A percentile compares a stretch with the other conserved stretches of the same genome.
phyloP scores from a whole-genome alignment of 1,139 yeast genomes.

The Dujonia santamariae region DNA sequence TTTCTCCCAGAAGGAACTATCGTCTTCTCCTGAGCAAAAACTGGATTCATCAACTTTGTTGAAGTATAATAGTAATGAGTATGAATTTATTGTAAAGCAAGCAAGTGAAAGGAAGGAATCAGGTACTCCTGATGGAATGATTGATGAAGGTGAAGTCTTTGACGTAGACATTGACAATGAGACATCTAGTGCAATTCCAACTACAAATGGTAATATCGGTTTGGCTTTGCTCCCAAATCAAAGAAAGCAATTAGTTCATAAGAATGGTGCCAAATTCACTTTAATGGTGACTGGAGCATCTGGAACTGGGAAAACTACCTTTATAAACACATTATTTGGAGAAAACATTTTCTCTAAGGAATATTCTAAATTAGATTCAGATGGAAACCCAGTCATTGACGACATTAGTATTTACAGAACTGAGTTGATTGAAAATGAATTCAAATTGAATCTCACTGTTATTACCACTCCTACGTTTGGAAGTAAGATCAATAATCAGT shows the following conservation, averaged over 20 bases:
- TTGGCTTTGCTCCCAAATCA: constrained; percentile 26
- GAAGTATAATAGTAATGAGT: neutral
- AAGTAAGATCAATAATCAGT: constrained; percentile 36
- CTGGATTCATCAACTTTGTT: neutral
- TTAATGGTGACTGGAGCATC: constrained; percentile 73
- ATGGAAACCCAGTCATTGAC: neutral
- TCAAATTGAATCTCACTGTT: constrained; percentile 46
- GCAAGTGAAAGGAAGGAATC: neutral
- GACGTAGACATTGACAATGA: neutral
- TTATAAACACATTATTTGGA: constrained; percentile 55
- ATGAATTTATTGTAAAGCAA: neutral
- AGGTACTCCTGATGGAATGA: neutral
- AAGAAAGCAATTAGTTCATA: constrained; percentile 15
- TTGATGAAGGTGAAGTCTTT: neutral
- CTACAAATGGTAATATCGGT: too few species aligned
- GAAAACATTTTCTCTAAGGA: constrained; percentile 9
- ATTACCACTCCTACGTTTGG: constrained; percentile 41
- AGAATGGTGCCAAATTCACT: constrained; percentile 43
- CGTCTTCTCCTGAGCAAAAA: neutral
- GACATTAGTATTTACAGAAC: constrained; percentile 26
- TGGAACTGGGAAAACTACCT: constrained; percentile 83
- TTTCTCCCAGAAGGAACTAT: neutral
- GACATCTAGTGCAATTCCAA: too few species aligned
- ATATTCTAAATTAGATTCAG: neutral
- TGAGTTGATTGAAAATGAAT: constrained; percentile 48